Percentiles rank a stretch among this genome's conserved stretches.
phyloP scores from a whole-genome alignment of 192 early-diverging fungal species.

The Backusella circina region DNA sequence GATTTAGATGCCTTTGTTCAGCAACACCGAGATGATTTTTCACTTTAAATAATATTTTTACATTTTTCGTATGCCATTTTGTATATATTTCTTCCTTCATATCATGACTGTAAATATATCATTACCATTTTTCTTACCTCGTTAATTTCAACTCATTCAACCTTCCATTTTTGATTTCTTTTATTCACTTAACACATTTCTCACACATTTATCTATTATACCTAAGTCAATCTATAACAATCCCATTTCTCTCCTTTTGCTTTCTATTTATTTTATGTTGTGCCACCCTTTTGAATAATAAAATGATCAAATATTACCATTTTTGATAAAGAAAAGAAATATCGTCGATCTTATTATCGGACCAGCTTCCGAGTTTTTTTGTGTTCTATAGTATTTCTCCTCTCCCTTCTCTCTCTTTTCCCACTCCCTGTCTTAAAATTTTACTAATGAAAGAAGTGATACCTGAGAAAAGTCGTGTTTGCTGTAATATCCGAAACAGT shows the following conservation, averaged over 20 bases:
- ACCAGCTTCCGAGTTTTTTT: not conserved
- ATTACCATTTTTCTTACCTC: not conserved
- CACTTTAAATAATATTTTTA: not conserved
- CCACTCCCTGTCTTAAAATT: not conserved
- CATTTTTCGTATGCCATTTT: not conserved
- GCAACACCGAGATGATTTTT: constrained; percentile 17
- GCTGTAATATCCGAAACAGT: not conserved
- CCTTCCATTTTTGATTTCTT: not conserved
- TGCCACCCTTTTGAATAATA: not conserved
- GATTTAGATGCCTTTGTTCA: constrained; percentile 12
- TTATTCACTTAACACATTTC: not conserved
- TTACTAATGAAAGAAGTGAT: not conserved
- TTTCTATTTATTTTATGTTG: not conserved
- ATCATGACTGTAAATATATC: not conserved
- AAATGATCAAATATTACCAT: constrained; percentile 7
- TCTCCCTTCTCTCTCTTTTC: not conserved
- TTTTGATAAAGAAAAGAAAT: not conserved
- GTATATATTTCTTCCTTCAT: not conserved
- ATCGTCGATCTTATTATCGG: not conserved
- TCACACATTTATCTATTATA: not conserved
- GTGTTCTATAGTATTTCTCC: not conserved
- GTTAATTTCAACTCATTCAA: not conserved
- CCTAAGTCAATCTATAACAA: not conserved
- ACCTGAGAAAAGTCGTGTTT: not conserved
- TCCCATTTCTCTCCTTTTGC: not conserved